Evolutionary conservation across 2,329 filamentous ascomycete genomes (phyloP), one percentile per base, ranked within the genome.

Genomic region (Beauveria sp.): DNA sequence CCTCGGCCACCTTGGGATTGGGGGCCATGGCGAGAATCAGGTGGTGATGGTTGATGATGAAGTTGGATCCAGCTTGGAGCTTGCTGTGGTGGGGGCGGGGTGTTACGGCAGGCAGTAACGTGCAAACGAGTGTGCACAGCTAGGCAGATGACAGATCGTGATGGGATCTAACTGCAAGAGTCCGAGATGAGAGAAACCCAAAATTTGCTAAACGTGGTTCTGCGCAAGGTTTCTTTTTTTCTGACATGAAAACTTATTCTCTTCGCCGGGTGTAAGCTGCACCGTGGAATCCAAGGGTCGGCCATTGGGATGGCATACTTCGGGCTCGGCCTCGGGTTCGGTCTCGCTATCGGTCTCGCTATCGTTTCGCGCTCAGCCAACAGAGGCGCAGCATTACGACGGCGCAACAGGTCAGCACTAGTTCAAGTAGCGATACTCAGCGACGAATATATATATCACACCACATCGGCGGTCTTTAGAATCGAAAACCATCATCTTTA

Each of bases 1-100:
- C 78, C 67, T 76, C 71, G 64, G 70, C 69, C 57, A 83, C 73
- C 66, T 79, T 76, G 57, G 71, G 64, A 61, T 69, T 74, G 45
- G 74, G 72, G 58, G 74, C 71, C 76, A 77, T 78, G 66, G 60
- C 46, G 38, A 8, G n/a, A 34, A 71, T 58, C 28, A 62, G 28
- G 62, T 48, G 54, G 20, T 43, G 45, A 63, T 55, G 42, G 60
- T 49, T 61, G 46, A 56, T 60, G 63, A 62, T 60, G 63, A 63
- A 61, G 63, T 57, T 58, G 57, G 20, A 46, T 20, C 56, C 34
- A 48, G 31, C 45, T 31, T 49, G 52, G 60, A 48, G 65, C 60
- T 34, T 43, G 40, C 40, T 55, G 38, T 55, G 16, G 52, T 55
- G 52, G 52, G 52, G 52, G 52, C 52, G 52, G 52, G 52, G 52